Percentiles rank a stretch among this genome's conserved stretches.
These are phyloP conservation scores for Bigelowiella natans DNA, from an alignment of 78 protist genomes.

Conservation along the genomic window DNA sequence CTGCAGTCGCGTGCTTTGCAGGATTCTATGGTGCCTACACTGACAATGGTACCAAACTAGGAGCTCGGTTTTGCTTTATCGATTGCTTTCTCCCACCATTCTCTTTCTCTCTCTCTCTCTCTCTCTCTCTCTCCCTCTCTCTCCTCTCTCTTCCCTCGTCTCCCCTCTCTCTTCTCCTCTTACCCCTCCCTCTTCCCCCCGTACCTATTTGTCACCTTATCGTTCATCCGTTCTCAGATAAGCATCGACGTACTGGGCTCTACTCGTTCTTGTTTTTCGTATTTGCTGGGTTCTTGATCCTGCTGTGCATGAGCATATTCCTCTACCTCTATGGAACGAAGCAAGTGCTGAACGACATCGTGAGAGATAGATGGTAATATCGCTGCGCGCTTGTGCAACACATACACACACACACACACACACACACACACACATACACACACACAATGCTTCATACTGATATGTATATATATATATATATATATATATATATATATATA, in stretches of 20 bases:
- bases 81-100: background rate
- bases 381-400: no score
- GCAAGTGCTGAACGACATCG: background rate
- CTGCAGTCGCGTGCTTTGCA: background rate
- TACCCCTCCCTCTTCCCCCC: background rate
- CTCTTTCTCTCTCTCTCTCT: background rate
- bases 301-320: background rate
- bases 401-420: no score
- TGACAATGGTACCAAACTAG: background rate
- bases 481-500: background rate
- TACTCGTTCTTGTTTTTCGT: background rate
- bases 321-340: background rate
- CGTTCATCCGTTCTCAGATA: background rate
- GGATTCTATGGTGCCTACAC: background rate
- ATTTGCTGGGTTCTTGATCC: background rate
- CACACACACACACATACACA: no score
- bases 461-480: background rate
- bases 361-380: background rate
- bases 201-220: background rate
- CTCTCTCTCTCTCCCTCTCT: background rate
- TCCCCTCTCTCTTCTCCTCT: background rate
- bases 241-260: background rate
- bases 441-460: background rate
- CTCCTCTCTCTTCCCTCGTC: background rate
- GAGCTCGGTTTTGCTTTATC: background rate